These are phyloP conservation scores for Diophrys appendiculata DNA, from an alignment of 73 alveolate species.

Conservation along the genomic window DNA sequence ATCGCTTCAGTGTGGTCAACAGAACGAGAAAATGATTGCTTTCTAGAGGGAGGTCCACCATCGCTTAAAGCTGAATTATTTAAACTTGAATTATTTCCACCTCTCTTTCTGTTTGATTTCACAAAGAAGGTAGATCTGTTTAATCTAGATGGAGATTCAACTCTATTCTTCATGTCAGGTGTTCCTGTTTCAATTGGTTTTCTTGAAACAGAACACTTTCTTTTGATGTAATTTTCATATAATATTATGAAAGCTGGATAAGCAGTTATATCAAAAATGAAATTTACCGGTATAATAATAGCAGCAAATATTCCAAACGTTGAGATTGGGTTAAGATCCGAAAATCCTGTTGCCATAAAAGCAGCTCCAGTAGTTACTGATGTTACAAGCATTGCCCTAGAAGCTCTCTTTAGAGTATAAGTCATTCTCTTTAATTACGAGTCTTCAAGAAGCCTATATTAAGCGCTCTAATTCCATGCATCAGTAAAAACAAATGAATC, in stretches of 20 bases:
- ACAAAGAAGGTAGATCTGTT: no score
- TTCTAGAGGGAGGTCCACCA: no score
- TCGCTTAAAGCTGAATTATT: no score
- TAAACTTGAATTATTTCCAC: no score
- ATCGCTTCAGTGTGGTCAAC: no score
- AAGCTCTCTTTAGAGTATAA: slow-evolving; percentile 22
- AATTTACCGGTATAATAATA: slow-evolving; percentile 16
- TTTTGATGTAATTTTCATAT: slow-evolving; percentile 25
- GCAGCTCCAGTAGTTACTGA: slow-evolving; percentile 42
- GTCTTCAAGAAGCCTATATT: not conserved
- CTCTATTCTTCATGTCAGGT: no score
- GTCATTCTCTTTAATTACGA: slow-evolving; percentile 14
- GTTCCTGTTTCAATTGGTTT: no score
- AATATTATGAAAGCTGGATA: slow-evolving; percentile 18
- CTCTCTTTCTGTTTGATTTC: no score
- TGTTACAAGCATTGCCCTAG: slow-evolving; percentile 40
- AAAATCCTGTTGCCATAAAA: slow-evolving; percentile 32
- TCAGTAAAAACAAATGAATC: slow-evolving; percentile 60
- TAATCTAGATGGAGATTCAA: no score
- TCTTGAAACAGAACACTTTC: not conserved
- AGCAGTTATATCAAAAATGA: slow-evolving; percentile 9
- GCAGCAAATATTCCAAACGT: slow-evolving; percentile 51
- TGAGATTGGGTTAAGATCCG: slow-evolving; percentile 44
- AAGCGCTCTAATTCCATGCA: slow-evolving; percentile 35
- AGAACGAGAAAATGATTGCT: no score